phyloP scores from a whole-genome alignment of 2,329 filamentous ascomycete genomes.

The Cadophora gregata region DNA sequence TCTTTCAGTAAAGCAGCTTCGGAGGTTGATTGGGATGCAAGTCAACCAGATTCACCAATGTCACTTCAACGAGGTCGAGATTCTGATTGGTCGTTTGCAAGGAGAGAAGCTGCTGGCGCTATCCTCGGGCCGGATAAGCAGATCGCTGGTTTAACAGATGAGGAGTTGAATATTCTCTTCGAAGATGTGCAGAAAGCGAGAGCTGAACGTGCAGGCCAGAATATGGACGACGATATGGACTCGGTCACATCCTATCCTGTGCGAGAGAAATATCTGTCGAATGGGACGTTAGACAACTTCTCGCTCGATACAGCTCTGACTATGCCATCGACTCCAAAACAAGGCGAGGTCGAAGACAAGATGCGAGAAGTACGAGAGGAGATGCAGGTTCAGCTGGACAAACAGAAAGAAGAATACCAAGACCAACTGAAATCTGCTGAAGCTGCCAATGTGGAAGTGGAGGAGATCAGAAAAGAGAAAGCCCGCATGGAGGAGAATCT shows the following conservation, averaged over 20 bases:
- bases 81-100: conserved; percentile 92
- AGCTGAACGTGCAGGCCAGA: conserved; percentile 76
- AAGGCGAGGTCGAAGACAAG: conserved; percentile 76
- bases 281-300: conserved; percentile 93
- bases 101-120: conserved; percentile 89
- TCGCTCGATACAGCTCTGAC: conserved; percentile 93
- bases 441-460: conserved; percentile 76
- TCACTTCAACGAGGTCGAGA: conserved; percentile 74
- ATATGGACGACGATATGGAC: conserved; percentile 88
- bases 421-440: conserved; percentile 78
- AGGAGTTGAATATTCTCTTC: conserved; percentile 91
- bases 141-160: conserved; percentile 86
- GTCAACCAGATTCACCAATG: conserved; percentile 80
- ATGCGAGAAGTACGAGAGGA: conserved; percentile 79
- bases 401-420: conserved; percentile 82
- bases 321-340: conserved; percentile 89
- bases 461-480: conserved; percentile 85
- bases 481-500: conserved; percentile 83
- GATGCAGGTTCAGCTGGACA: conserved; percentile 82
- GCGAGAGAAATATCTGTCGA: conserved; percentile 94
- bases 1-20: conserved; percentile 80
- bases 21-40: conserved; percentile 74
- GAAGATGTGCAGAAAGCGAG: conserved; percentile 91
- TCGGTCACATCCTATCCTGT: conserved; percentile 87
- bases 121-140: conserved; percentile 91